Percentiles rank a stretch among this genome's conserved stretches.
These are phyloP conservation scores for Hsuehochloa calcarea DNA, from an alignment of 176 grass and related monocot species.

Conservation along the genomic window DNA sequence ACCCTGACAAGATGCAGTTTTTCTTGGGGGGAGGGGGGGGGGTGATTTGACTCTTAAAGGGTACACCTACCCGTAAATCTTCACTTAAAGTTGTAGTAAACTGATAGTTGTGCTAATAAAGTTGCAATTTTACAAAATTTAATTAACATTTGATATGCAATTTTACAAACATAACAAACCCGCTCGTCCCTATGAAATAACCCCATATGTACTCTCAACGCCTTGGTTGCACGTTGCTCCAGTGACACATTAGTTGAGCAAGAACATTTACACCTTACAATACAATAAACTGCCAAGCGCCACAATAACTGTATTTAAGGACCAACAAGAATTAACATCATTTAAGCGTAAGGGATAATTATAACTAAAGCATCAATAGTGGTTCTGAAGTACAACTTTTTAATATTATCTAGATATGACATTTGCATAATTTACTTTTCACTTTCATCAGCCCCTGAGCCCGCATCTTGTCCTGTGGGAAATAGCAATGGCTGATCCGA, in stretches of 20 bases:
- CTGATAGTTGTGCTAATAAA: no score
- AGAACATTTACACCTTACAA: no score
- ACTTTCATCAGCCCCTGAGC: not conserved
- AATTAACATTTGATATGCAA: no score
- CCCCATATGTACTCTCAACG: no score
- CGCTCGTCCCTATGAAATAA: no score
- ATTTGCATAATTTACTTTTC: conserved; percentile 23
- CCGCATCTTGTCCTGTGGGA: not conserved
- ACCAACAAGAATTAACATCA: not conserved
- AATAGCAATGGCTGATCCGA: not conserved
- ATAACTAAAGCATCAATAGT: not conserved
- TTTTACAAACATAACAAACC: no score
- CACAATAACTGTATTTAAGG: not conserved
- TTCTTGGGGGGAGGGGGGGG: no score
- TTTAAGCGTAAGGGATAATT: not conserved
- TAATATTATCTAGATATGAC: conserved; percentile 24
- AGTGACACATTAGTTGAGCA: not conserved
- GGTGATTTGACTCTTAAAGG: no score
- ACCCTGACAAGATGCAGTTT: no score
- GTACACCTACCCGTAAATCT: no score
- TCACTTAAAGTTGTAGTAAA: no score
- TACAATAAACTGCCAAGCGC: not conserved
- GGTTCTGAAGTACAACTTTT: conserved; percentile 8
- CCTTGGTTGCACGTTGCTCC: not conserved
- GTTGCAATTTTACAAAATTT: no score